Conservation (phyloP, 1,284 basidiomycete genomes). For the Apiotrichum sp. region DNA sequence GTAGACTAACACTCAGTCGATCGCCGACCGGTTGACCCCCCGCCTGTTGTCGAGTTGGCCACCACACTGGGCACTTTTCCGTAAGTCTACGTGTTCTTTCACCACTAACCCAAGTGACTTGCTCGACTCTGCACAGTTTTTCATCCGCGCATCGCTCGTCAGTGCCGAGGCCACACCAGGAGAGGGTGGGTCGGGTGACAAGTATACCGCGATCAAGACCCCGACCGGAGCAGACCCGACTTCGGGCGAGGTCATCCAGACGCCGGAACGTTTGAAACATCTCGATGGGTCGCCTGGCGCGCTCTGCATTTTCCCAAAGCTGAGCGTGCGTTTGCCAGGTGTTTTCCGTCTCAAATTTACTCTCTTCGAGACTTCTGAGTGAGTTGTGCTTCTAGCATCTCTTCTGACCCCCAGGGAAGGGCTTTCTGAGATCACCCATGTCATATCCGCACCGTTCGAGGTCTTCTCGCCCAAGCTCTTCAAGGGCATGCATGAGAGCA, state of each 20-base stretch:
- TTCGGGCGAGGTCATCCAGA: slow-evolving; percentile 46
- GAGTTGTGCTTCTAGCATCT: slow-evolving; percentile 14
- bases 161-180: slow-evolving; percentile 15
- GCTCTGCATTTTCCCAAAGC: slow-evolving; percentile 46
- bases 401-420: slow-evolving; percentile 21
- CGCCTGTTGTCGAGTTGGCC: slow-evolving; percentile 42
- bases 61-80: slow-evolving; percentile 15
- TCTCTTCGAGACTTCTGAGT: slow-evolving; percentile 42
- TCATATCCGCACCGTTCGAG: slow-evolving; percentile 44
- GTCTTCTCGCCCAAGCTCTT: slow-evolving; percentile 49
- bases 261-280: slow-evolving; percentile 41
- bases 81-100: background rate
- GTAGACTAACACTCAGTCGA: slow-evolving; percentile 27
- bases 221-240: slow-evolving; percentile 44
- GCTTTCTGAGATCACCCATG: slow-evolving; percentile 31
- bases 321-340: slow-evolving; percentile 45
- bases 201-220: slow-evolving; percentile 38
- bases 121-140: slow-evolving; percentile 34
- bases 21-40: slow-evolving; percentile 47
- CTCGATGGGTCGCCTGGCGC: slow-evolving; percentile 36
- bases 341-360: slow-evolving; percentile 44
- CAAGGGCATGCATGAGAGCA: slow-evolving; percentile 48
- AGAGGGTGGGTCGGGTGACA: slow-evolving; percentile 3
- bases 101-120: slow-evolving; percentile 17
- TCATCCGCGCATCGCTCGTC: slow-evolving; percentile 40